Evolutionary conservation across 2,329 filamentous ascomycete species (phyloP).

Genomic region (Colletotrichum kahawae): DNA sequence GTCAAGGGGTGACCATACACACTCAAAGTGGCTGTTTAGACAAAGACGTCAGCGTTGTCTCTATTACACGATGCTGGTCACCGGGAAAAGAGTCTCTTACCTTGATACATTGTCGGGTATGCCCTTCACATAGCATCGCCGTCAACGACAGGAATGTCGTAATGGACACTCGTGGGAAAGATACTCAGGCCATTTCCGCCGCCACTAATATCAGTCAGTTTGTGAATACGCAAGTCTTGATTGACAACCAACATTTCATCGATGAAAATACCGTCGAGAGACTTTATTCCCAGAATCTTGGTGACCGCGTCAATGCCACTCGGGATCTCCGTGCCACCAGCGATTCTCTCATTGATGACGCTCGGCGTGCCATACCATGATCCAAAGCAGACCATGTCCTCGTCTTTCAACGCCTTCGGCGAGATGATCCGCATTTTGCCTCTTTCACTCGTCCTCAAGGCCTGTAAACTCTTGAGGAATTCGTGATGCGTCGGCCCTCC

Average conservation of each 20-base stretch:
- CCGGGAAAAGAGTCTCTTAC: slow-evolving; percentile 26
- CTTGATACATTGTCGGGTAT: slow-evolving; percentile 37
- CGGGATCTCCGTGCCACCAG: slow-evolving; percentile 37
- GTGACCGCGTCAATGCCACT: slow-evolving; percentile 39
- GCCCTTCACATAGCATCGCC: slow-evolving; percentile 43
- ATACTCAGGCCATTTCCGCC: slow-evolving; percentile 43
- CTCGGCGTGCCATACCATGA: slow-evolving; percentile 51
- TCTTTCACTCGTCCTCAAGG: slow-evolving; percentile 19
- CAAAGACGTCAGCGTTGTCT: slow-evolving; percentile 22
- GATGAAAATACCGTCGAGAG: slow-evolving; percentile 36
- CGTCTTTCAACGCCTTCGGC: slow-evolving; percentile 38
- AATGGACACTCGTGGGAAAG: slow-evolving; percentile 36
- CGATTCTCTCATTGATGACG: slow-evolving; percentile 30
- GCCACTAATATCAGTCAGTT: slow-evolving; percentile 39
- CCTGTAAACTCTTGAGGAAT: slow-evolving; percentile 21
- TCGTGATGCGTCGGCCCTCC: slow-evolving; percentile 27
- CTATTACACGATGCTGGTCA: slow-evolving; percentile 27
- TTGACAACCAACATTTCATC: slow-evolving; percentile 40
- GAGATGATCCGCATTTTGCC: slow-evolving; percentile 38
- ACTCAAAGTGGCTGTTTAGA: slow-evolving; percentile 36
- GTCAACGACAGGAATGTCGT: slow-evolving; percentile 40
- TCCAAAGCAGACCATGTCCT: slow-evolving; percentile 44
- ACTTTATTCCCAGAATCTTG: slow-evolving; percentile 34
- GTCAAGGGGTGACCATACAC: slow-evolving; percentile 41
- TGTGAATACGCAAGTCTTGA: not conserved